These are phyloP conservation scores for Caryopteris hybrid DNA, from an alignment of 305 asterid species.

Conservation along the genomic window DNA sequence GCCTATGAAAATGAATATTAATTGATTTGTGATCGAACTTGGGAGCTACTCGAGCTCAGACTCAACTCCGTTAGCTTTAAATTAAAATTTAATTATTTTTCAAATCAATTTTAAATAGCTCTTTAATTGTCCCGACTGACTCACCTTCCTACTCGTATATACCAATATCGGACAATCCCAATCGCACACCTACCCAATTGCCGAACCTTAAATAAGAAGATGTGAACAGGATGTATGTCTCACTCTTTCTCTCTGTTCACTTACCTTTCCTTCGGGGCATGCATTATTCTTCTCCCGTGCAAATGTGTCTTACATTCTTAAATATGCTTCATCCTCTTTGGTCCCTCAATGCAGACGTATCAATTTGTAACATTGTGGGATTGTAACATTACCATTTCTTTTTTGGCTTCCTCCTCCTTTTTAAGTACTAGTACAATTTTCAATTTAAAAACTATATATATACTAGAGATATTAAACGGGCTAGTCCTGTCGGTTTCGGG, in stretches of 20 bases:
- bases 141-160: background rate
- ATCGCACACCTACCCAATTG: slow-evolving; percentile 28
- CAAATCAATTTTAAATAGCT: too few species aligned
- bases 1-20: too few species aligned
- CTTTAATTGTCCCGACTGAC: too few species aligned
- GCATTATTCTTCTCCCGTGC: background rate
- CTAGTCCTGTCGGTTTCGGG: too few species aligned
- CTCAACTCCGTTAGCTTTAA: too few species aligned
- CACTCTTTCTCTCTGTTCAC: background rate
- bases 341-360: slow-evolving; percentile 9
- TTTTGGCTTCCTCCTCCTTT: background rate
- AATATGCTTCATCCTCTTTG: background rate
- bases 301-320: background rate
- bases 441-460: too few species aligned
- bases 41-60: too few species aligned
- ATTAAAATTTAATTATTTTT: too few species aligned
- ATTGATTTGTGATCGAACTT: too few species aligned
- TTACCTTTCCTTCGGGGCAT: slow-evolving; percentile 38
- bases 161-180: background rate
- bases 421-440: slow-evolving; percentile 3
- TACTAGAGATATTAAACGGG: too few species aligned
- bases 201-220: slow-evolving; percentile 25
- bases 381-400: slow-evolving; percentile 6
- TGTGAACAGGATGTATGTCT: background rate
- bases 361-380: slow-evolving; percentile 10